Percentiles rank a stretch among this genome's conserved stretches.
phyloP scores from a whole-genome alignment of 352 stramenopile genomes.

The Phytopythium oedochilum region DNA sequence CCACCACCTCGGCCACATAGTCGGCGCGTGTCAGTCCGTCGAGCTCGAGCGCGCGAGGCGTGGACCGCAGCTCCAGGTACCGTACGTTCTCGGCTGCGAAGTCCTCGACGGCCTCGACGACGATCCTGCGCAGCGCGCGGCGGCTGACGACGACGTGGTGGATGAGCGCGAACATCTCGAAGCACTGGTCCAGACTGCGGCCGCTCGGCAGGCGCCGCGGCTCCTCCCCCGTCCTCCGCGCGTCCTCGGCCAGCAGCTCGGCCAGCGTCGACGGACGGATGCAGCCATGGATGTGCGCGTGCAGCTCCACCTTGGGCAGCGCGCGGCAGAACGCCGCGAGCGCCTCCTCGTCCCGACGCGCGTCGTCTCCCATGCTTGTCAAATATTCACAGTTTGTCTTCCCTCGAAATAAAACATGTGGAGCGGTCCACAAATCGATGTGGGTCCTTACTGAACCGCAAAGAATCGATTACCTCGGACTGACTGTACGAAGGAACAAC shows the following conservation, averaged over 20 bases:
- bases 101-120: constrained; percentile 79
- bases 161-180: constrained; percentile 86
- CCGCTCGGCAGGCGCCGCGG: constrained; percentile 33
- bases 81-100: constrained; percentile 76
- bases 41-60: constrained; percentile 48
- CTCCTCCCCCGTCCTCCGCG: constrained; percentile 13
- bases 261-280: constrained; percentile 65
- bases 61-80: constrained; percentile 85
- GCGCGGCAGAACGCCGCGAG: constrained; percentile 41
- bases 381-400: neutral
- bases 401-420: neutral
- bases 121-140: constrained; percentile 53
- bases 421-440: constrained; percentile 2
- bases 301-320: constrained; percentile 84
- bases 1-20: constrained; percentile 70
- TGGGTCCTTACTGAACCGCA: neutral
- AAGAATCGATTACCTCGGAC: neutral
- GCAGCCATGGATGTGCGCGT: constrained; percentile 86
- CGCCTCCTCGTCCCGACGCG: constrained; percentile 1
- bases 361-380: constrained; percentile 12
- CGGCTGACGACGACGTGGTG: constrained; percentile 77
- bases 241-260: constrained; percentile 55
- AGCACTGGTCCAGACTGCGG: constrained; percentile 78
- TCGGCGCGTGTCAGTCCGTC: constrained; percentile 53
- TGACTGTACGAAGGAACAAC: constrained; percentile 1